Conservation (phyloP, 352 stramenopile genomes). For the Elongisporangium senticosum region DNA sequence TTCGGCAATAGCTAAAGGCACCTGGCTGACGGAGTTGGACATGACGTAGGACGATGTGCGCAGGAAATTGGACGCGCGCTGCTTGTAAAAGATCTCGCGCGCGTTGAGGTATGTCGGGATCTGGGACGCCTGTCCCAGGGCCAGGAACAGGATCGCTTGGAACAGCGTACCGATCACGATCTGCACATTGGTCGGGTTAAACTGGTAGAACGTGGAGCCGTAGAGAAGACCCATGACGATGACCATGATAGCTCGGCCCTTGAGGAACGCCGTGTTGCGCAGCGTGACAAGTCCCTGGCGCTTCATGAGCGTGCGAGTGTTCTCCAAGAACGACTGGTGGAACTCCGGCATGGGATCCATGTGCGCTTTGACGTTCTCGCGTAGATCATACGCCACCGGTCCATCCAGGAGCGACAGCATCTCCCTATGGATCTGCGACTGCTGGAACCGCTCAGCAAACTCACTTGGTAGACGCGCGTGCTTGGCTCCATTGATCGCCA, state of each 20-base stretch:
- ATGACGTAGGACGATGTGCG: slow-evolving; percentile 66
- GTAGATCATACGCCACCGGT: slow-evolving; percentile 3
- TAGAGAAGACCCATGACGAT: slow-evolving; percentile 42
- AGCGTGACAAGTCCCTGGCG: slow-evolving; percentile 55
- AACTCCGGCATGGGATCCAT: slow-evolving; percentile 64
- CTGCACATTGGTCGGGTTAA: slow-evolving; percentile 28
- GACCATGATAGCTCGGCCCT: slow-evolving; percentile 33
- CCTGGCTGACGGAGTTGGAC: slow-evolving; percentile 25
- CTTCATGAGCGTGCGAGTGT: slow-evolving; percentile 23
- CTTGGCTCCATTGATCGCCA: slow-evolving; percentile 1
- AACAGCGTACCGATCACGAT: slow-evolving; percentile 77
- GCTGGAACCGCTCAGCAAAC: slow-evolving; percentile 29
- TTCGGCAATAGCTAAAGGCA: slow-evolving; percentile 47
- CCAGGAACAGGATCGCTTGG: slow-evolving; percentile 70
- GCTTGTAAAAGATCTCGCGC: slow-evolving; percentile 44
- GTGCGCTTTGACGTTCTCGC: slow-evolving; percentile 10
- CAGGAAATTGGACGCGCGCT: slow-evolving; percentile 41
- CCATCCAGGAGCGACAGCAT: slow-evolving; percentile 57
- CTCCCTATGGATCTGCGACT: slow-evolving; percentile 24
- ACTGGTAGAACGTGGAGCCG: slow-evolving; percentile 35
- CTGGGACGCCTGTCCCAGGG: slow-evolving; percentile 58
- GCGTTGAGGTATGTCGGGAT: slow-evolving; percentile 74
- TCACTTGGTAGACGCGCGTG: slow-evolving; percentile 23
- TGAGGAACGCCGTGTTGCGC: slow-evolving; percentile 30
- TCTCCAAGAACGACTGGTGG: slow-evolving; percentile 21